These are phyloP conservation scores for Albizia julibrissin DNA, from an alignment of 306 rosid genomes.

Conservation along the genomic window DNA sequence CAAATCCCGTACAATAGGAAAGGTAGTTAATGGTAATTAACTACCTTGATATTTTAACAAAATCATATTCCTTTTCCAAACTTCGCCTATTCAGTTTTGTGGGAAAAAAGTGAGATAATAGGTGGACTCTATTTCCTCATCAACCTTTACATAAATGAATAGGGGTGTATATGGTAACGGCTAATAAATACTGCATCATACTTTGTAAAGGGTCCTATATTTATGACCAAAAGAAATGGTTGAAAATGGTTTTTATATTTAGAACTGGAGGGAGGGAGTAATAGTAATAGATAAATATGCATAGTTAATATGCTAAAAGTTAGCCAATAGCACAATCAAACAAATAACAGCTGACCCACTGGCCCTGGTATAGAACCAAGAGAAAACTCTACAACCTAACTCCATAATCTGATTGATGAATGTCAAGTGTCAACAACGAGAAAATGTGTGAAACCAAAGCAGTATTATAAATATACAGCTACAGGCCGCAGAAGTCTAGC, in stretches of 20 bases:
- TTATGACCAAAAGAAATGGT: too few relatives aligned
- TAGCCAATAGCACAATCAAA: background rate
- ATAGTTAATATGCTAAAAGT: background rate
- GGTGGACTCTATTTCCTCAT: too few relatives aligned
- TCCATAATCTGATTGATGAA: background rate
- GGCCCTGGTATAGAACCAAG: background rate
- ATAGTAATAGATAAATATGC: constrained; percentile 3
- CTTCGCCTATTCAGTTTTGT: background rate
- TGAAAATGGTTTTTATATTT: too few relatives aligned
- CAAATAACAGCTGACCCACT: constrained; percentile 5
- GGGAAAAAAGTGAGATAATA: background rate
- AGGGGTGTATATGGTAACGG: too few relatives aligned
- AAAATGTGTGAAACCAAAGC: background rate
- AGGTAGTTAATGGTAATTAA: too few relatives aligned
- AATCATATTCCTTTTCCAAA: background rate
- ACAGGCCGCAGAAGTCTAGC: background rate
- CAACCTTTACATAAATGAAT: too few relatives aligned
- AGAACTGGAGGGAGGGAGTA: background rate
- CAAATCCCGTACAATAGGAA: background rate
- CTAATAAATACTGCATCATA: too few relatives aligned
- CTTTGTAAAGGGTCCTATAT: too few relatives aligned
- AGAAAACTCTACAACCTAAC: background rate
- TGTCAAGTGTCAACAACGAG: background rate
- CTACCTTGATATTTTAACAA: background rate
- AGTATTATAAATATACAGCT: background rate